These are phyloP conservation scores for Amanita muscaria DNA, from an alignment of 768 basidiomycete species.

Conservation along the genomic window DNA sequence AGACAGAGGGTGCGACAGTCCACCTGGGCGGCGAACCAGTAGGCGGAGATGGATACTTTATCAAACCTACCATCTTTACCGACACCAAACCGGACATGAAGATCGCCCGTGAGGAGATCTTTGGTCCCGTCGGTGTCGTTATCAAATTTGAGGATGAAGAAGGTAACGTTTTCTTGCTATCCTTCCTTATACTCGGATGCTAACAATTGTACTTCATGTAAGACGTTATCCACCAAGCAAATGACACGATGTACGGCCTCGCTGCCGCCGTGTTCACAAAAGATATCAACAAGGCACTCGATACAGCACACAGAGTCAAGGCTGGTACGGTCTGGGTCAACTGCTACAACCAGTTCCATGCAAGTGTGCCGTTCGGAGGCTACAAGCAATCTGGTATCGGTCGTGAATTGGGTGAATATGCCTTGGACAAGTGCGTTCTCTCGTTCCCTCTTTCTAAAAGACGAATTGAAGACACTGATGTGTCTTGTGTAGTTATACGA, in stretches of 20 bases:
- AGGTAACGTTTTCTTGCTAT: conserved; percentile 12
- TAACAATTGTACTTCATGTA: not conserved
- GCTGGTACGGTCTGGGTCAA: conserved; percentile 66
- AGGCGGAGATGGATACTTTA: conserved; percentile 62
- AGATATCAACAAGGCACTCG: conserved; percentile 66
- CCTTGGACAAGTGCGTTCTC: conserved; percentile 37
- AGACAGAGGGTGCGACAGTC: conserved; percentile 55
- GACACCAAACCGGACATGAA: conserved; percentile 57
- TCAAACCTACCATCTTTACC: conserved; percentile 63
- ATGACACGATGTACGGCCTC: conserved; percentile 69
- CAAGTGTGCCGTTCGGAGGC: conserved; percentile 57
- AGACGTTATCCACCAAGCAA: conserved; percentile 32
- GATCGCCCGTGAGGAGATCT: conserved; percentile 64
- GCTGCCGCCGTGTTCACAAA: conserved; percentile 81
- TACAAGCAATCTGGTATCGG: conserved; percentile 71
- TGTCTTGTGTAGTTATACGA: no score
- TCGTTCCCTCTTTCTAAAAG: no score
- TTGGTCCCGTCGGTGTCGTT: conserved; percentile 68
- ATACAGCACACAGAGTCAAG: conserved; percentile 63
- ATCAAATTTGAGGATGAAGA: conserved; percentile 61
- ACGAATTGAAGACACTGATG: no score
- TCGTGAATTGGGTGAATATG: conserved; percentile 61
- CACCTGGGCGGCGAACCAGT: conserved; percentile 50
- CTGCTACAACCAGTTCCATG: conserved; percentile 33
- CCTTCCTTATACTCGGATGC: conserved; percentile 5